A percentile compares a stretch with the other conserved stretches of the same genome.
Evolutionary conservation across 495 filamentous ascomycete species (phyloP).

Genomic region (Acidiella bohemica): DNA sequence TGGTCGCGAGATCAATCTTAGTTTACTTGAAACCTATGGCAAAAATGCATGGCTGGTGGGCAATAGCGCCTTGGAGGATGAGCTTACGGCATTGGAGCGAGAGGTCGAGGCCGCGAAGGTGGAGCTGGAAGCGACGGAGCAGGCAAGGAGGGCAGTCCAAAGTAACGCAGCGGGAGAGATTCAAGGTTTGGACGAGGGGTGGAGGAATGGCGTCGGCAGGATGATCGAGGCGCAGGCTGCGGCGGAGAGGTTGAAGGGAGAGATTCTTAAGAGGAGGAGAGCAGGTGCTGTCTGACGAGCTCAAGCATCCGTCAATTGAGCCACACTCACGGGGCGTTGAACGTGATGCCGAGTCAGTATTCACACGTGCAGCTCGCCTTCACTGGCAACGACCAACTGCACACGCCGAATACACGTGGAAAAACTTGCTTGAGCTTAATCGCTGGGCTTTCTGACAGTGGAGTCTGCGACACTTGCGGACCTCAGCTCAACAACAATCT

Average conservation of each 20-base stretch:
- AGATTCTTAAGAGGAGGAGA: conserved; percentile 45
- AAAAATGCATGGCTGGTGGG: conserved; percentile 84
- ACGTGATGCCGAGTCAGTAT: not conserved
- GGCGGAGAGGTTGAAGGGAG: conserved; percentile 48
- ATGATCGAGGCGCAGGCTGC: conserved; percentile 59
- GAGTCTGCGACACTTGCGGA: too few relatives aligned
- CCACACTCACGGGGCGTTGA: not conserved
- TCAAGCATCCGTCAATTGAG: not conserved
- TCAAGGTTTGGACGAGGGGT: conserved; percentile 52
- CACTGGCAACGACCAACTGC: too few relatives aligned
- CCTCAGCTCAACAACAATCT: too few relatives aligned
- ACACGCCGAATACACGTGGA: too few relatives aligned
- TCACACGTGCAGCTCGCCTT: not conserved
- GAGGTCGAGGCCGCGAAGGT: conserved; percentile 55
- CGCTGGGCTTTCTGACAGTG: not conserved
- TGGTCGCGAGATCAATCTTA: conserved; percentile 52
- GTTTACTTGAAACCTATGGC: conserved; percentile 62
- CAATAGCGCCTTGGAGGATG: conserved; percentile 64
- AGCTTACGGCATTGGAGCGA: conserved; percentile 57
- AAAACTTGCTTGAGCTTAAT: too few relatives aligned
- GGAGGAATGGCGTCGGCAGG: conserved; percentile 31
- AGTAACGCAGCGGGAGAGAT: conserved; percentile 56
- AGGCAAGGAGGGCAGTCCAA: conserved; percentile 56
- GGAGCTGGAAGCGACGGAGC: conserved; percentile 56
- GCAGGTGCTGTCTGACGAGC: conserved; percentile 14